Evolutionary conservation across 139 green algal species (phyloP), one percentile per base, ranked within the genome.

Genomic region (Trebouxia sp.): DNA sequence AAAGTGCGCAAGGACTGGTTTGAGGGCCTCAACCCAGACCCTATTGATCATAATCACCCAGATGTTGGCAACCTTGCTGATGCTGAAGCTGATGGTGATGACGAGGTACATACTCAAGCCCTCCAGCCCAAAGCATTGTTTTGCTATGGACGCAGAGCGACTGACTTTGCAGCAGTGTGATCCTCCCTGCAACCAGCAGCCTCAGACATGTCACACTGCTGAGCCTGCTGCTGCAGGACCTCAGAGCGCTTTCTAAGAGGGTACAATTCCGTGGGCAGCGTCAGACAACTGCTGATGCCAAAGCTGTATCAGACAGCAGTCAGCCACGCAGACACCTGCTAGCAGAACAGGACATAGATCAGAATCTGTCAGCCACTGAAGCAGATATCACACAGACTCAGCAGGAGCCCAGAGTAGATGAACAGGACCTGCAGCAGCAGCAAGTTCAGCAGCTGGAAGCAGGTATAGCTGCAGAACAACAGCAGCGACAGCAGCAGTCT

Each of bases 1-100:
- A 70, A 83, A 6, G 92, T 98, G 42, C 83, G 84, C 10, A 84
- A 84, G 26, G 89, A 96, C 79, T 99, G 96, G 96, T 97, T 92
- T 84, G 85, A 93, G 67, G 93, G 94, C 24, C 84, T 99, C 28
- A 85, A 90, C 58, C 82, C 86, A 3, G 96, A 99, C 84, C 92
- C 89, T 14, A 92, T 94, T 6, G 96, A 98, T 81, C 96, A 98
- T 87, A 82, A 39, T 4, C 88, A 96, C 69, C 91, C 93, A 1
- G 94, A 98, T 75, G 90, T 98, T 7, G 87, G 91, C 0, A 86
- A 79, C 17, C 75, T 72, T 24, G 30, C 67, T 58, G 79, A 83
- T 79, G 67, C 66, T 22, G 43, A 78, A 38, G 28, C 41, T 30
- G 6, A 10, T 38, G 69, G 26, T 26, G 69, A 41, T n/a, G 35